Evolutionary conservation across 306 rosid species (phyloP), one percentile per base, ranked within the genome.

Genomic region (Prunus mongolica): DNA sequence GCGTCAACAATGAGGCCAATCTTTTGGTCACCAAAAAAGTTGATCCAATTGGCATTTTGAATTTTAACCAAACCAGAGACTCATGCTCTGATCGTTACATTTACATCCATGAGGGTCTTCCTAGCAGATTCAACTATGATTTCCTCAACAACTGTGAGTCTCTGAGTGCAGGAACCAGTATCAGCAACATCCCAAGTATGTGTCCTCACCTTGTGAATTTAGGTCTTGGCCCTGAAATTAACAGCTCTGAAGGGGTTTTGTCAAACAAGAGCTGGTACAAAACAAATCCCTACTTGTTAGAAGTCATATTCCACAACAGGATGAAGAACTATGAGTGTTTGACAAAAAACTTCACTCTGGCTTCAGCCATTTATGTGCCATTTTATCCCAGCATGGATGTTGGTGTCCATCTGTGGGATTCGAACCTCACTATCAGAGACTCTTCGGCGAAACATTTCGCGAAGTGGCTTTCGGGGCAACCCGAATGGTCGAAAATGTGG

Each of bases 401-500:
- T 10, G 90, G 98, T 52, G 90, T 84, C 28, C 83, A 85, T 56
- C 84, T 91, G 24, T 93, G 96, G 97, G 83, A 80, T 64, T 68
- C 90, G 6, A 85, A 86, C 73, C 65, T 91, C 2, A 77, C 93
- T 0, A 81, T 72, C 7, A 87, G 97, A 41, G 98, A 93, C 71
- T 76, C 88, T 28, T 87, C 93, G 12, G 96, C 88, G 44, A 56
- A 18, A 55, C 90, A 91, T 8, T 88, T 93, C 71, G 34, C 84
- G 14, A 4, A 54, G 5, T 86, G 88, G 91, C 84, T 93, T 49
- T 79, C 82, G 0, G 38, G 38, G 0, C 84, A 34, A 28, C 82
- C 88, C 0, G 93, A 90, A 51, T 93, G 98, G 98, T 78, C 71
- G 72, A 86, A 12, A 76, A 82, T 93, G 96, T 88, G 78, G 84